A percentile compares a stretch with the other conserved stretches of the same genome.
Conservation (phyloP, 345 rosid genomes). For the Turnera subulata region DNA sequence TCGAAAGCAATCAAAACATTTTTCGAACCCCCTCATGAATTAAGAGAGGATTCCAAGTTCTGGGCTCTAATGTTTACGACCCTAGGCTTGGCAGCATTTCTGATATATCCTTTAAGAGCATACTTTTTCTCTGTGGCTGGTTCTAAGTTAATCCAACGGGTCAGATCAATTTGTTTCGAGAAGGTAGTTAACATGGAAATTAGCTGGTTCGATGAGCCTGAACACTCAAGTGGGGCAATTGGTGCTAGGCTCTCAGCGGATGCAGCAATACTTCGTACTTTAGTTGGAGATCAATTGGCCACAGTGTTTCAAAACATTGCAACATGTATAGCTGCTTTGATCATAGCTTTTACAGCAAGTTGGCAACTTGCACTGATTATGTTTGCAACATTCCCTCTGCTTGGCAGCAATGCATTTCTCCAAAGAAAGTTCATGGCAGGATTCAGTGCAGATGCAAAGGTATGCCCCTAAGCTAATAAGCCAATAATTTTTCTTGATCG, state of each 20-base stretch:
- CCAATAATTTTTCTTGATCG: background rate
- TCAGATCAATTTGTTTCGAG: slow-evolving; percentile 17
- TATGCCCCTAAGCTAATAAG: background rate
- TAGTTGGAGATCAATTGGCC: slow-evolving; percentile 12
- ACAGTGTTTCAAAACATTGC: slow-evolving; percentile 6
- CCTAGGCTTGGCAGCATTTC: background rate
- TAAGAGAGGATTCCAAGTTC: background rate
- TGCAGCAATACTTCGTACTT: slow-evolving; percentile 6
- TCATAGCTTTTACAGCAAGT: slow-evolving; percentile 1
- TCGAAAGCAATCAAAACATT: slow-evolving; percentile 9
- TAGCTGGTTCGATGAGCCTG: background rate
- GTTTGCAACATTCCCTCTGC: slow-evolving; percentile 6
- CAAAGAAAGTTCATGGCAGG: background rate
- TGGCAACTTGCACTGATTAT: background rate
- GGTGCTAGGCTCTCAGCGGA: slow-evolving; percentile 1
- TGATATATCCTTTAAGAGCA: background rate
- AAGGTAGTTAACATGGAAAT: slow-evolving; percentile 7
- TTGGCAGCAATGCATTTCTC: background rate
- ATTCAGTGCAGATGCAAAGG: background rate
- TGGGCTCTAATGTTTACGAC: slow-evolving; percentile 9
- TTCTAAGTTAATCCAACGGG: slow-evolving; percentile 11
- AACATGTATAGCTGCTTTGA: slow-evolving; percentile 1
- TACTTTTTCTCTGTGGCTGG: slow-evolving; percentile 12
- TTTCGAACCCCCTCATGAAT: slow-evolving; percentile 10
- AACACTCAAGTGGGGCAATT: background rate